Evolutionary conservation across 2,329 filamentous ascomycete genomes (phyloP), one percentile per base, ranked within the genome.

Genomic region (Cladophialophora psammophila): DNA sequence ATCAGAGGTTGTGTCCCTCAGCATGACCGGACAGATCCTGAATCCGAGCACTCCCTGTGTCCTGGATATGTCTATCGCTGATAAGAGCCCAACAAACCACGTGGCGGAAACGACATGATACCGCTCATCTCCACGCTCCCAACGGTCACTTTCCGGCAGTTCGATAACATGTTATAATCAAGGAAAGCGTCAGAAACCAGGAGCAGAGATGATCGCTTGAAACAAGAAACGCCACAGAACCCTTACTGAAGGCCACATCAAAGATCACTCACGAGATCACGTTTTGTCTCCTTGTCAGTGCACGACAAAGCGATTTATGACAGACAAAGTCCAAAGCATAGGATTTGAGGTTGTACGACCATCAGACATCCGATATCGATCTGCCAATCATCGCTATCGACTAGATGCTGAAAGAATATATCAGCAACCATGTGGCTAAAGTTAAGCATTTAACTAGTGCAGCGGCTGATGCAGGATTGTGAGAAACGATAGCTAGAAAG

Each of bases 61-160:
- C 7, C 34, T 57, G 34, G n/a, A 57, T 38, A 5, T 50, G 18
- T 26, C 18, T 50, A 50, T 50, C 45, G 45, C 45, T 50, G 45
- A 50, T 50, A 50, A 50, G 45, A n/a, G 5, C 45, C 20, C 45
- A 57, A 26, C 31, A n/a, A 35, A 18, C 34, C 54, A 57, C 32
- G 32, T 57, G 54, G 54, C 18, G n/a, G 18, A 18, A 10, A 31
- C 54, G 31, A 26, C 54, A 13, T 57, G 54, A 20, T 57, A 40
- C 10, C 54, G 54, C 32, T 40, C 54, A 57, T 57, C 54, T 57
- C 54, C 54, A 20, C 20, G 18, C n/a, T 18, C 32, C 18, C 32
- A 32, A 35, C 54, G 54, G 54, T 31, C 54, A 57, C 54, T 57
- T 31, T 35, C 54, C 54, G 54, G 54, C 34, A 20, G 15, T 12